Conservation (phyloP, 352 stramenopile species). For the Globisporangium irregulare region DNA sequence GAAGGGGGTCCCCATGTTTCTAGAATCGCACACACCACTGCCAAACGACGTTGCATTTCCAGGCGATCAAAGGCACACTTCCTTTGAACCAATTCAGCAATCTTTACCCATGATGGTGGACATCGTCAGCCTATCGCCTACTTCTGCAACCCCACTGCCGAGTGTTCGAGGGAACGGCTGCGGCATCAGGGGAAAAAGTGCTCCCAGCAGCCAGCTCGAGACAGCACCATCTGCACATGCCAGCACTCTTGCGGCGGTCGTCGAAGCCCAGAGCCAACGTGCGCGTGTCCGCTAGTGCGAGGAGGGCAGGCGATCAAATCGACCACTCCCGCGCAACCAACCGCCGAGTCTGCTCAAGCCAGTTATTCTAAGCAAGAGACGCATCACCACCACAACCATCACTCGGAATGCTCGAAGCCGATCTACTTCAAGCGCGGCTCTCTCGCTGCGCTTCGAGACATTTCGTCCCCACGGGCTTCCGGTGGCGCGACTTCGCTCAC, state of each 20-base stretch:
- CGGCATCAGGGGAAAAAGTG: neutral
- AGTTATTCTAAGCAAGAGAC: neutral
- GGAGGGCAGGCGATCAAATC: neutral
- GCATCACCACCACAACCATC: neutral
- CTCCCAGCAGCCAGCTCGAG: neutral
- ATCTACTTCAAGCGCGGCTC: neutral
- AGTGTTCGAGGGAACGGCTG: neutral
- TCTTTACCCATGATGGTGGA: neutral
- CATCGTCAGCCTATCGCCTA: neutral
- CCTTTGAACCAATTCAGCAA: neutral
- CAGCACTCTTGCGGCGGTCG: neutral
- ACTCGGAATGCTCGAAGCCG: neutral
- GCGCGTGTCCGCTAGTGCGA: neutral
- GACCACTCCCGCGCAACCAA: neutral
- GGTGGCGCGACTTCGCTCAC: neutral
- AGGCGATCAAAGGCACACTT: neutral
- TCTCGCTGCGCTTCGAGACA: neutral
- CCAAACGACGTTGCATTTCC: neutral
- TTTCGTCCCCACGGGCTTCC: neutral
- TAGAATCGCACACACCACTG: neutral
- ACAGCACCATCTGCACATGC: neutral
- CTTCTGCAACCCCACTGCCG: neutral
- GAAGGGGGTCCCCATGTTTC: neutral
- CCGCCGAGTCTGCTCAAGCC: neutral
- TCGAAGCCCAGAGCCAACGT: neutral